These are phyloP conservation scores for Tolypocladium cylindrosporum DNA, from an alignment of 2,329 filamentous ascomycete genomes.

Conservation along the genomic window DNA sequence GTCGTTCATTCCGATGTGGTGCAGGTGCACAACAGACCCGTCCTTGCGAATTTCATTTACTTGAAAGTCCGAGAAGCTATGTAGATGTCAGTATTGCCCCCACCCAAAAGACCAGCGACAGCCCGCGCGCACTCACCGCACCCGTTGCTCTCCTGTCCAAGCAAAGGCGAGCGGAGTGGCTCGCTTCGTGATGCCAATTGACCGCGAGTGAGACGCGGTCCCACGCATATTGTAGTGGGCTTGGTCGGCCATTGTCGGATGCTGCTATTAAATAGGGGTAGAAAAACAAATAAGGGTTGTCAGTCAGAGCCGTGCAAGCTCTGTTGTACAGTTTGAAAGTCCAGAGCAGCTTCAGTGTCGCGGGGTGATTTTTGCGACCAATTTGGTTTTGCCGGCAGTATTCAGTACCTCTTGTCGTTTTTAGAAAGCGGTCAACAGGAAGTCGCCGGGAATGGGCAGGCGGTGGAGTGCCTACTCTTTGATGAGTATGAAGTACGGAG, in stretches of 20 bases:
- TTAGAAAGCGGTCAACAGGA: neutral
- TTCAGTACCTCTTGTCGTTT: neutral
- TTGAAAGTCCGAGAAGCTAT: constrained; percentile 79
- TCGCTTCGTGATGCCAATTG: constrained; percentile 29
- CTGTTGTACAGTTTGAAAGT: neutral
- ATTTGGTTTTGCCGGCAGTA: neutral
- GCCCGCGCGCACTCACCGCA: constrained; percentile 17
- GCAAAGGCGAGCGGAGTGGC: constrained; percentile 24
- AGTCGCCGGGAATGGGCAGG: neutral
- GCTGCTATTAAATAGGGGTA: neutral
- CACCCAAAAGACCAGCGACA: neutral
- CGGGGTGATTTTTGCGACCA: constrained; percentile 1
- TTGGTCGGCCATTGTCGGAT: constrained; percentile 18
- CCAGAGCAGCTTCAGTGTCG: neutral
- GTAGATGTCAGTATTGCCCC: neutral
- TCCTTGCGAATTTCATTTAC: constrained; percentile 79
- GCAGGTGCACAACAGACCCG: constrained; percentile 67
- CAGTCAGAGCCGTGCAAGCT: neutral
- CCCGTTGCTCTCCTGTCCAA: constrained; percentile 30
- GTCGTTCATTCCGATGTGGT: constrained; percentile 26
- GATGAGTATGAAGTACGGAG: neutral
- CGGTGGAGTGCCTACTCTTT: neutral
- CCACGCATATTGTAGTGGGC: constrained; percentile 18
- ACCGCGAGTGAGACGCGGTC: constrained; percentile 21
- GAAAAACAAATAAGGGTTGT: neutral